Percentiles rank a stretch among this genome's conserved stretches.
Evolutionary conservation across 257 asterid species (phyloP).

Genomic region (Solanum tacnaense): DNA sequence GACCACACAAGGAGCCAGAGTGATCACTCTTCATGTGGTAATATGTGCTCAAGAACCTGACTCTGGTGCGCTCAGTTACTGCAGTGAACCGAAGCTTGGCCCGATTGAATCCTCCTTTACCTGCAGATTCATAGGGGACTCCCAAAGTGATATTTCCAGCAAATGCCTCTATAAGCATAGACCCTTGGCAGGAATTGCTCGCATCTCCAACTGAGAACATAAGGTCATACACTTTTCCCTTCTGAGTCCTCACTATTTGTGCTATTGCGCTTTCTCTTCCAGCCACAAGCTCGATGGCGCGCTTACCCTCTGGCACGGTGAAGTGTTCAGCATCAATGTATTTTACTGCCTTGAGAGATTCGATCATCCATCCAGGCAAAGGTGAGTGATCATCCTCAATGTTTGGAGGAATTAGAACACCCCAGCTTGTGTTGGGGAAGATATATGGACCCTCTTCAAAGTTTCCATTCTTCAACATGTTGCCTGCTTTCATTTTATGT

Average conservation of each 20-base stretch:
- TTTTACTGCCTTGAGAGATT: conserved; percentile 76
- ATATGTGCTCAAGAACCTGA: conserved; percentile 57
- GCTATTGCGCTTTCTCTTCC: conserved; percentile 68
- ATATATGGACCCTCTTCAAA: conserved; percentile 86
- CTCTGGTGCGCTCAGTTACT: conserved; percentile 19
- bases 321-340: conserved; percentile 67
- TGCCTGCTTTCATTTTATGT: conserved; percentile 25
- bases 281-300: conserved; percentile 61
- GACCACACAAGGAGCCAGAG: conserved; percentile 73
- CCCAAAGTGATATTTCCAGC: conserved; percentile 33
- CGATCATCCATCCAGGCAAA: conserved; percentile 71
- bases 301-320: conserved; percentile 48
- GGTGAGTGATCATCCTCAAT: conserved; percentile 79
- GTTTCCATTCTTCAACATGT: conserved; percentile 71
- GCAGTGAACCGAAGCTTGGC: conserved; percentile 51
- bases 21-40: conserved; percentile 65
- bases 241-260: conserved; percentile 35
- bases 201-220: conserved; percentile 60
- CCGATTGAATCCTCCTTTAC: conserved; percentile 49
- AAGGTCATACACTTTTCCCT: conserved; percentile 32
- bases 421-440: conserved; percentile 48
- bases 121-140: conserved; percentile 48
- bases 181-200: conserved; percentile 52
- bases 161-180: conserved; percentile 57
- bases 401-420: conserved; percentile 69